phyloP scores from a whole-genome alignment of 306 rosid genomes.

The Quercus engelmannii region DNA sequence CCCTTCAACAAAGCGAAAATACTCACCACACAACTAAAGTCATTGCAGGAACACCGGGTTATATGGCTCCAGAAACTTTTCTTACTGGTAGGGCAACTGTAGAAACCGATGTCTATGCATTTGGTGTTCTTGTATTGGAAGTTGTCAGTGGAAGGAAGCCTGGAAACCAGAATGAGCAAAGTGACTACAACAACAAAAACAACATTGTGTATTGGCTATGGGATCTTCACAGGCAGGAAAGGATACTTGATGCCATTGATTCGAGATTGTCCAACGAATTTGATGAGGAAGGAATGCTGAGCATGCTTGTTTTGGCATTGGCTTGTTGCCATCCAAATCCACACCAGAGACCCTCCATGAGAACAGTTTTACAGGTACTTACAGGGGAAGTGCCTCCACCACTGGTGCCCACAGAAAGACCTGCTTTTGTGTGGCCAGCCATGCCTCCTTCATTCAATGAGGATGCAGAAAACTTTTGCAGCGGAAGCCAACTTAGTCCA shows the following conservation, averaged over 20 bases:
- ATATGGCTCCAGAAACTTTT: constrained; percentile 81
- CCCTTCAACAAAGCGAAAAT: constrained; percentile 43
- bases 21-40: constrained; percentile 69
- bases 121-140: constrained; percentile 61
- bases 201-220: constrained; percentile 63
- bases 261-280: constrained; percentile 22
- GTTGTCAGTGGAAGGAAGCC: constrained; percentile 61
- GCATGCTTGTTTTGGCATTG: constrained; percentile 52
- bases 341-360: constrained; percentile 56
- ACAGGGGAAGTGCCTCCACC: constrained; percentile 54
- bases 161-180: constrained; percentile 29
- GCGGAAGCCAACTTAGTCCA: constrained; percentile 11
- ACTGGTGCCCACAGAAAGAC: constrained; percentile 43
- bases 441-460: constrained; percentile 44
- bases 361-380: constrained; percentile 53
- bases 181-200: constrained; percentile 32
- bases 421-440: constrained; percentile 71
- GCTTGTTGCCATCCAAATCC: constrained; percentile 88
- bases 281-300: constrained; percentile 12
- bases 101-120: constrained; percentile 76
- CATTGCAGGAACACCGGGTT: constrained; percentile 77
- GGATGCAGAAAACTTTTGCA: constrained; percentile 7
- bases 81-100: constrained; percentile 59
- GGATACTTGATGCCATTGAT: constrained; percentile 40
- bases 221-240: constrained; percentile 47